Conservation (phyloP, 495 filamentous ascomycete genomes). For the Penicillium dipodomyicola region DNA sequence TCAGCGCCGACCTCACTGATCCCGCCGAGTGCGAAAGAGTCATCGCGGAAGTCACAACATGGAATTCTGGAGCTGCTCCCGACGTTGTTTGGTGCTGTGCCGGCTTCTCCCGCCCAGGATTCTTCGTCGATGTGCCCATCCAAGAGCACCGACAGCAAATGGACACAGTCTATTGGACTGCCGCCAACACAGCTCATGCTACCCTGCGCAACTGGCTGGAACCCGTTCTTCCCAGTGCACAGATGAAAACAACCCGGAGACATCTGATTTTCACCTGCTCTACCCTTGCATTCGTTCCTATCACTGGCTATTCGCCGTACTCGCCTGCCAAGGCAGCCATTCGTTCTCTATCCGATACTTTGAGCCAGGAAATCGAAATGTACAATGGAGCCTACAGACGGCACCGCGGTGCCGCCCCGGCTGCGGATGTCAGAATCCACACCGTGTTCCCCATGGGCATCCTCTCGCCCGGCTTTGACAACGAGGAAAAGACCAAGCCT, state of each 20-base stretch:
- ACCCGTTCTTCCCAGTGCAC: conserved; percentile 33
- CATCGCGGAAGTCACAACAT: conserved; percentile 70
- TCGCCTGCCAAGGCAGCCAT: conserved; percentile 83
- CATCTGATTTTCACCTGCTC: conserved; percentile 90
- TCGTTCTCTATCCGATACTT: conserved; percentile 74
- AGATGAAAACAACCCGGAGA: conserved; percentile 46
- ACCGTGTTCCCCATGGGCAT: conserved; percentile 86
- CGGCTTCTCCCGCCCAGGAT: conserved; percentile 68
- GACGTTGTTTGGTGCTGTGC: conserved; percentile 94
- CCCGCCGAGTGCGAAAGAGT: conserved; percentile 63
- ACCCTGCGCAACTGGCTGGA: conserved; percentile 49
- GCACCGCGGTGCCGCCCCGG: conserved; percentile 36
- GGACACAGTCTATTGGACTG: conserved; percentile 88
- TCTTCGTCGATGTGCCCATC: conserved; percentile 74
- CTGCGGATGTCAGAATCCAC: conserved; percentile 70
- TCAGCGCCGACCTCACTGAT: conserved; percentile 78
- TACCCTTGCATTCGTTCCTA: conserved; percentile 66
- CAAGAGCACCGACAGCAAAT: conserved; percentile 71
- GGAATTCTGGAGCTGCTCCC: conserved; percentile 72
- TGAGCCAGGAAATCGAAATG: conserved; percentile 78
- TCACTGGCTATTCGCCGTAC: conserved; percentile 86
- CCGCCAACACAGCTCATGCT: conserved; percentile 80
- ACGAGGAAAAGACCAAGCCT: conserved; percentile 80
- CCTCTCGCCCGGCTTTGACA: conserved; percentile 66
- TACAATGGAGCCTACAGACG: conserved; percentile 66